Base-by-base conservation (phyloP, 2,329 filamentous ascomycete genomes). In the Botryotinia narcissicola region DNA sequence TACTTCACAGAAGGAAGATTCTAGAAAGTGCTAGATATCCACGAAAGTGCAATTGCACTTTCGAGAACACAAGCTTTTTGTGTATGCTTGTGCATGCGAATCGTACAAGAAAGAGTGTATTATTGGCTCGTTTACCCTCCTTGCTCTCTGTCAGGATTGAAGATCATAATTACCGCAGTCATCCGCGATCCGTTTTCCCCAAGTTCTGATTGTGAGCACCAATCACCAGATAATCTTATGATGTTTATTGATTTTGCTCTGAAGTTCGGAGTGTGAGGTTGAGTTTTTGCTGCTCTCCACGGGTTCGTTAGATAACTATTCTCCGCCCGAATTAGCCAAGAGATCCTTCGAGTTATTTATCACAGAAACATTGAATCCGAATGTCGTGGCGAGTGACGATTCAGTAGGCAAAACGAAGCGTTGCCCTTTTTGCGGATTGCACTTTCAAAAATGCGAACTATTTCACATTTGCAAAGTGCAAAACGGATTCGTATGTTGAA, bases 21-120 rank as follows among this genome's bases (percentile, higher is more conserved):
- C 37, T 57, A 69, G 35, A 68, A 57, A 69, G 25, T 57, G 12
- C 48, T 54, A 68, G 48, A 57, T n/a, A 32, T 14, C 20, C 35
- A 25, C 48, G 54, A 61, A 70, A 42, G 54, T 70, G 68, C 54
- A 62, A 70, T 70, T 70, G 68, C 68, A 70, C 68, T 70, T 70
- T 70, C 14, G 37, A 42, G 37, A 2, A 37, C 16, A 61, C 40
- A 42, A 42, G 35, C 18, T 22, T 32, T 29, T 25, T 16, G 37
- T 40, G 64, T 48, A 68, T 40, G 29, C 14, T 22, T 37, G 9
- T 18, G 7, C 29, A 46, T 35, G 64, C 22, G 32, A 67, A 69
- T 59, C 37, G 37, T 42, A 35, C 51, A 44, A 35, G 8, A 42
- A 4, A 29, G 10, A 22, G 46, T n/a, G 4, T 7, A 7, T 32